Conservation (phyloP, 257 asterid species). For the Plectranthus barbatus region DNA sequence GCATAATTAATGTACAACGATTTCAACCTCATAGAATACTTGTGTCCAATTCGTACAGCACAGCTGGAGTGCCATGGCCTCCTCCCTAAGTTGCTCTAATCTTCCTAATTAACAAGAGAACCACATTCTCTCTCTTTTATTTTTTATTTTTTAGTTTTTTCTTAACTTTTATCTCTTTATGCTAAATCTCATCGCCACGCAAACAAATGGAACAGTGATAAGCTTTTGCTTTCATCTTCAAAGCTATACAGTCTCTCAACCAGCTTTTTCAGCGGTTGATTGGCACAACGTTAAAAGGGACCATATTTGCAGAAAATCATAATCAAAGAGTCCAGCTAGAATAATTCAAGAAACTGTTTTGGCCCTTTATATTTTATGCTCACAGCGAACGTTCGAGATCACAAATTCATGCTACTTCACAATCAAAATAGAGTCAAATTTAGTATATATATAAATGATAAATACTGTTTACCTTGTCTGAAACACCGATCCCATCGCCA, state of each 20-base stretch:
- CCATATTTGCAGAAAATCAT: too few relatives aligned
- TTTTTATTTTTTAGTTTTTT: neutral
- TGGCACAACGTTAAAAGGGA: conserved; percentile 8
- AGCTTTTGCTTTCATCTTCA: conserved; percentile 27
- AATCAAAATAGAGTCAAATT: neutral
- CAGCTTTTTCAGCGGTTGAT: conserved; percentile 34
- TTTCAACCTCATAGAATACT: conserved; percentile 27
- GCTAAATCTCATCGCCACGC: conserved; percentile 21
- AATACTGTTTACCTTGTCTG: conserved; percentile 43
- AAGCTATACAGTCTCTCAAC: conserved; percentile 11
- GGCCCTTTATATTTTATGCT: conserved; percentile 44
- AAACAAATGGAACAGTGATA: conserved; percentile 16
- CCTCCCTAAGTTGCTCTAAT: conserved; percentile 23
- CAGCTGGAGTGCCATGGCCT: conserved; percentile 49
- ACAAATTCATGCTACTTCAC: conserved; percentile 8
- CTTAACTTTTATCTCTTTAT: conserved; percentile 10
- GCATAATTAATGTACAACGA: conserved; percentile 28
- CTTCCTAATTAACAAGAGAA: conserved; percentile 21
- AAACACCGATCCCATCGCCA: neutral
- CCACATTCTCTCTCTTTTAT: conserved; percentile 19
- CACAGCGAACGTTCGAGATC: conserved; percentile 2
- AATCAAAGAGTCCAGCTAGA: conserved; percentile 11
- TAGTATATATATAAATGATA: neutral
- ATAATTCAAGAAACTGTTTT: conserved; percentile 15
- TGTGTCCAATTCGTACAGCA: conserved; percentile 32